Conservation (phyloP, 2,329 filamentous ascomycete genomes). For the Fusarium poae region DNA sequence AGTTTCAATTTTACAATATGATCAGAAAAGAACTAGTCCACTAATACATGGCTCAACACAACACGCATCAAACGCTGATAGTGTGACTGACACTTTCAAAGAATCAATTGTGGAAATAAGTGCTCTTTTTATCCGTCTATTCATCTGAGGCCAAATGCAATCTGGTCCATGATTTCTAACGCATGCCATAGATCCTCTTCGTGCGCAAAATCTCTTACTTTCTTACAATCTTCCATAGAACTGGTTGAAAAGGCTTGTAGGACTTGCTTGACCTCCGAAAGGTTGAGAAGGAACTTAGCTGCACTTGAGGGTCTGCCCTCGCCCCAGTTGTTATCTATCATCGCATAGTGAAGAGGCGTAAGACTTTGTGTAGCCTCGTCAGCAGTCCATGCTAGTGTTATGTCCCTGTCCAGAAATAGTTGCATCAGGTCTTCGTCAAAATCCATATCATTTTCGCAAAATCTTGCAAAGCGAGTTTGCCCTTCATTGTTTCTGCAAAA, state of each 20-base stretch:
- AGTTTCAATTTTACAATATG: too few species aligned
- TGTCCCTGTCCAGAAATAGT: background rate
- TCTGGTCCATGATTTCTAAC: background rate
- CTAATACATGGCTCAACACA: too few species aligned
- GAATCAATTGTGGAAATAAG: too few species aligned
- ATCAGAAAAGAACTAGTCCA: too few species aligned
- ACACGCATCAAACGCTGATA: too few species aligned
- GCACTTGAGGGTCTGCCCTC: too few species aligned
- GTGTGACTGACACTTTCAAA: too few species aligned
- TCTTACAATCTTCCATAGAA: too few species aligned
- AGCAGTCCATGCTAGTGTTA: background rate
- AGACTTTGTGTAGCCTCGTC: fast-evolving
- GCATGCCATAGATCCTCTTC: background rate
- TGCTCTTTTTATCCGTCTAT: too few species aligned
- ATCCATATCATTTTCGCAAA: background rate
- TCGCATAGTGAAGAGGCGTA: background rate
- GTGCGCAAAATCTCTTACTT: too few species aligned
- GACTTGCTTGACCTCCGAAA: background rate
- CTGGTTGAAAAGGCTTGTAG: background rate
- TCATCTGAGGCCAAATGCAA: background rate
- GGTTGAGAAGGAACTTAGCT: background rate
- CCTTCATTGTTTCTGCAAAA: background rate
- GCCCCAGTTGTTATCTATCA: too few species aligned
- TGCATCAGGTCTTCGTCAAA: background rate
- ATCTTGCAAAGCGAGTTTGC: background rate